Conservation (phyloP, 2,329 filamentous ascomycete species). For the Ascochyta fabae region DNA sequence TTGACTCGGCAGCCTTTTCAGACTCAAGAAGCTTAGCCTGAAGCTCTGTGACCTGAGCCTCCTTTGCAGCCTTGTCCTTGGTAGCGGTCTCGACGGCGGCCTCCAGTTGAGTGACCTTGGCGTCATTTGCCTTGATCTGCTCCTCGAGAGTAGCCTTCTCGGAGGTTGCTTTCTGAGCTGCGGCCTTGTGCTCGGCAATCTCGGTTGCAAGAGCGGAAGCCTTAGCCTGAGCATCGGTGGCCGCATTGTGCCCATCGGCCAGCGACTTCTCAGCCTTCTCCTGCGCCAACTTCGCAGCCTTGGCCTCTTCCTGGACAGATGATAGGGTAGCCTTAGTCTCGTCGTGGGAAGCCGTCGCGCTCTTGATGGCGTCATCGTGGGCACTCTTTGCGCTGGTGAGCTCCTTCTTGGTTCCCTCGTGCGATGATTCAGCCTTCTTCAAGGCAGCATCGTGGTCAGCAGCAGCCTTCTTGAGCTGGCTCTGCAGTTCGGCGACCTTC, state of each 20-base stretch:
- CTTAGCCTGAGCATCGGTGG: conserved; percentile 25
- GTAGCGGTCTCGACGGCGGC: conserved; percentile 24
- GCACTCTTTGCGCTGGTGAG: conserved; percentile 14
- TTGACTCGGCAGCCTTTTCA: conserved; percentile 19
- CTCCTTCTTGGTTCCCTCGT: conserved; percentile 21
- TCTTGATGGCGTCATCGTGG: conserved; percentile 16
- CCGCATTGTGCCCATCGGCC: conserved; percentile 25
- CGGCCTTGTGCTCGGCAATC: conserved; percentile 33
- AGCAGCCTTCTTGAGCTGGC: conserved; percentile 31
- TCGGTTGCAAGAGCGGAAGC: conserved; percentile 24
- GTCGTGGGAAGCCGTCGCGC: conserved; percentile 20
- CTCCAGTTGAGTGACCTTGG: conserved; percentile 33
- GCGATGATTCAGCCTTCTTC: conserved; percentile 24
- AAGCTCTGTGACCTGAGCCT: conserved; percentile 25
- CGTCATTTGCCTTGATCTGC: conserved; percentile 32
- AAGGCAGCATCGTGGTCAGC: conserved; percentile 27
- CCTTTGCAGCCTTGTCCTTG: conserved; percentile 24
- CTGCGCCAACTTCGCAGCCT: conserved; percentile 17
- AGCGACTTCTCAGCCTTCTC: conserved; percentile 19
- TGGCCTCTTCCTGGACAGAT: conserved; percentile 16
- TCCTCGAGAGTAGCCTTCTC: conserved; percentile 32
- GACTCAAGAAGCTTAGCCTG: conserved; percentile 28
- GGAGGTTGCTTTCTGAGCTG: conserved; percentile 27
- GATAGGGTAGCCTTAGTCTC: conserved; percentile 12
- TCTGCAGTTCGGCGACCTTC: conserved; percentile 29